Conservation (phyloP, 2,329 filamentous ascomycete species). For the Aspergillus udagawae region DNA sequence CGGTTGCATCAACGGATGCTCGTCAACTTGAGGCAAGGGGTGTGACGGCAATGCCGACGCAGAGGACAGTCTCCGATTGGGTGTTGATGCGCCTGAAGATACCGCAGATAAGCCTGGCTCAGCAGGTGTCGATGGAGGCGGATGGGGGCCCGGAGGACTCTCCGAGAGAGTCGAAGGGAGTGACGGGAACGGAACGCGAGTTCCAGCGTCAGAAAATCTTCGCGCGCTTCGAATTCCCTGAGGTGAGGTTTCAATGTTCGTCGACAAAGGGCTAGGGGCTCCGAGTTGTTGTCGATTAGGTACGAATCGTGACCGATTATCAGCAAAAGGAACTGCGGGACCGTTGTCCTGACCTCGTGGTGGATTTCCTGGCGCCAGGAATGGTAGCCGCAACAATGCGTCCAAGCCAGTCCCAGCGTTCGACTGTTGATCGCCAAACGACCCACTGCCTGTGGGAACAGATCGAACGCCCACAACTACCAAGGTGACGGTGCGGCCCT, state of each 20-base stretch:
- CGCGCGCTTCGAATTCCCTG: constrained; percentile 40
- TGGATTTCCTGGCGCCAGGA: constrained; percentile 41
- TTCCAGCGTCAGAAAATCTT: constrained; percentile 29
- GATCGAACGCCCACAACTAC: constrained; percentile 68
- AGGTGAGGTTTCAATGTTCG: constrained; percentile 51
- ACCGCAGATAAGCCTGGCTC: constrained; percentile 54
- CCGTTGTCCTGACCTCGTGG: constrained; percentile 41
- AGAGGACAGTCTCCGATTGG: constrained; percentile 45
- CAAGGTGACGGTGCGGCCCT: constrained; percentile 61
- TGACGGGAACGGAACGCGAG: constrained; percentile 28
- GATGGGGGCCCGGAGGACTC: constrained; percentile 55
- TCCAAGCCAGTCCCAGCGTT: constrained; percentile 41
- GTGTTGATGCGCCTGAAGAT: constrained; percentile 51
- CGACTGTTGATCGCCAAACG: constrained; percentile 43
- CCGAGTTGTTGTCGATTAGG: constrained; percentile 53
- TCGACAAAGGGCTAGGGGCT: constrained; percentile 45
- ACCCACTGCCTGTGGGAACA: constrained; percentile 52
- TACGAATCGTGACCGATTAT: constrained; percentile 53
- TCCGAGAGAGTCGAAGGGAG: constrained; percentile 48
- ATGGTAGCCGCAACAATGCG: constrained; percentile 45
- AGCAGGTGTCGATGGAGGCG: constrained; percentile 61
- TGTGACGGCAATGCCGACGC: constrained; percentile 42
- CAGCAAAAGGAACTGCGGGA: constrained; percentile 50
- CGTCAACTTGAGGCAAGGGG: constrained; percentile 36
- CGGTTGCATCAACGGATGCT: constrained; percentile 34